phyloP scores from a whole-genome alignment of 352 stramenopile genomes.

The Elongisporangium prolatum region DNA sequence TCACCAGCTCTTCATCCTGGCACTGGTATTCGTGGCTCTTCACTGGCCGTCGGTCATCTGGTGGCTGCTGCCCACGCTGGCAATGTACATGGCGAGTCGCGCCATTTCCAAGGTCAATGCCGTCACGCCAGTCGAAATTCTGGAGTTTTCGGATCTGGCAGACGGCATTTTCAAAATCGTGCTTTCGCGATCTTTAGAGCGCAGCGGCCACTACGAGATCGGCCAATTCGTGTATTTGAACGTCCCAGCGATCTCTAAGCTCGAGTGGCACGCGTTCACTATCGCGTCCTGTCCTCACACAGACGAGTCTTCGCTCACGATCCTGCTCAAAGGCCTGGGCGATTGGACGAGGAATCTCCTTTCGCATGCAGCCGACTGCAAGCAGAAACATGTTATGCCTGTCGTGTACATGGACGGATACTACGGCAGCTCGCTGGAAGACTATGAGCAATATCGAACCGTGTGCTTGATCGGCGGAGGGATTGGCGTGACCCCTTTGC shows the following conservation, averaged over 20 bases:
- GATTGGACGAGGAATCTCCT: slow-evolving; percentile 42
- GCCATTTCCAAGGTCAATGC: slow-evolving; percentile 27
- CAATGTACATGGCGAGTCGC: slow-evolving; percentile 35
- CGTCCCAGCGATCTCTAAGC: slow-evolving; percentile 43
- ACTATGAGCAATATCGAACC: slow-evolving; percentile 35
- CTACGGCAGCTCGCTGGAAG: slow-evolving; percentile 39
- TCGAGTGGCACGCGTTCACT: slow-evolving; percentile 62
- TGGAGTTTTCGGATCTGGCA: slow-evolving; percentile 20
- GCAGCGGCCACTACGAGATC: slow-evolving; percentile 25
- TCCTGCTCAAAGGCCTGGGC: slow-evolving; percentile 41
- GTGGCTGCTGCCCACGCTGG: slow-evolving; percentile 30
- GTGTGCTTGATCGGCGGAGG: slow-evolving; percentile 44
- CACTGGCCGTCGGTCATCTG: slow-evolving; percentile 32
- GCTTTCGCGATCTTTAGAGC: slow-evolving; percentile 16
- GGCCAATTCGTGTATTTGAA: slow-evolving; percentile 61
- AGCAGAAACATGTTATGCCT: slow-evolving; percentile 15
- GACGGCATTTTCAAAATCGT: slow-evolving; percentile 31
- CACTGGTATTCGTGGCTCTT: slow-evolving; percentile 44
- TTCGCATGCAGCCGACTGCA: slow-evolving; percentile 22
- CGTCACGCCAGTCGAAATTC: slow-evolving; percentile 20
- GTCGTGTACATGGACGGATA: slow-evolving; percentile 51
- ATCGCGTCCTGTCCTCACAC: slow-evolving; percentile 30
- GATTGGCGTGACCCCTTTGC: slow-evolving; percentile 43
- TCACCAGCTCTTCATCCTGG: slow-evolving; percentile 47
- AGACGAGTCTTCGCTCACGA: slow-evolving; percentile 17